Percentiles rank a stretch among this genome's conserved stretches.
Evolutionary conservation across 768 basidiomycete species (phyloP).

Genomic region (Mycena epipterygia): DNA sequence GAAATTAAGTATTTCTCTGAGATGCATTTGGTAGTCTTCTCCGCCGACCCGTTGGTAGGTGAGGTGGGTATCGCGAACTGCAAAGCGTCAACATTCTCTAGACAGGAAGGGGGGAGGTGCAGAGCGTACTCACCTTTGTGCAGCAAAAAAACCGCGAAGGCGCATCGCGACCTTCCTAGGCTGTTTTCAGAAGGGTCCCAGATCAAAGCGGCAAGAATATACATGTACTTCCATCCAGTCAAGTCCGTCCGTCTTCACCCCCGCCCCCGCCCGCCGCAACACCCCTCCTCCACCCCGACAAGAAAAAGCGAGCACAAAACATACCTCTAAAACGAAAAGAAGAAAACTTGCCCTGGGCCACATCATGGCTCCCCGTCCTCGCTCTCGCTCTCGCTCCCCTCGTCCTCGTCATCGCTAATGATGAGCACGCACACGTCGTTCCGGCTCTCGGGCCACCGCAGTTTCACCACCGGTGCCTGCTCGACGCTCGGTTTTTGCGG

Average conservation of each 20-base stretch:
- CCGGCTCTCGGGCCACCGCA: slow-evolving; percentile 62
- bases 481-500: background rate
- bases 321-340: slow-evolving; percentile 22
- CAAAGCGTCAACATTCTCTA: background rate
- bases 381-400: slow-evolving; percentile 42
- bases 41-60: background rate
- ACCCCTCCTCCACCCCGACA: background rate
- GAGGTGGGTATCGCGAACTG: background rate
- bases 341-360: background rate
- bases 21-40: background rate
- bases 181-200: slow-evolving; percentile 31
- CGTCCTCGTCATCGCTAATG: slow-evolving; percentile 65
- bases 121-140: background rate
- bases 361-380: background rate
- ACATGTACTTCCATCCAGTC: slow-evolving; percentile 39
- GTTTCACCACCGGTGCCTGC: slow-evolving; percentile 37
- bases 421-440: slow-evolving; percentile 59
- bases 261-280: background rate
- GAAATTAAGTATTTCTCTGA: slow-evolving; percentile 35
- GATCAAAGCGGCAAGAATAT: slow-evolving; percentile 32
- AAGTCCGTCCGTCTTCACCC: slow-evolving; percentile 40
- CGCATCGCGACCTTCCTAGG: slow-evolving; percentile 31
- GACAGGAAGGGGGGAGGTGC: too few relatives aligned
- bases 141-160: slow-evolving; percentile 15
- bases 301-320: slow-evolving; percentile 7